Evolutionary conservation across 2,329 filamentous ascomycete genomes (phyloP), one percentile per base, ranked within the genome.

Genomic region (Hypoxylon sp.): DNA sequence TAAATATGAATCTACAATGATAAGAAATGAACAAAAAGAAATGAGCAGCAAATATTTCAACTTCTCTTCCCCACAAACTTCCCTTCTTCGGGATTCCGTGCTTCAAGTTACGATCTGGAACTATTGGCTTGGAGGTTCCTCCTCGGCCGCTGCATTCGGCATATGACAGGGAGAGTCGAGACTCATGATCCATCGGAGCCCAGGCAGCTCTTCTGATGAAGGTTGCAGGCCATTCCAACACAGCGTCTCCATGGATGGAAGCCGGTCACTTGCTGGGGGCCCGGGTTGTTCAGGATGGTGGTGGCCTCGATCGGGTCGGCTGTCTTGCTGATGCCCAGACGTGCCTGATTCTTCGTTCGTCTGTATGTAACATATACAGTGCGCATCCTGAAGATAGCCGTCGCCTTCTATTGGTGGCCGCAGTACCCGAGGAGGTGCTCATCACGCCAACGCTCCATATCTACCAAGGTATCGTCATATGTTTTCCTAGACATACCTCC

Each of bases 241-340:
- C 21, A 48, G 41, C 8, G 58, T 23, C 23, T 65, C 11, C 55
- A 46, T 7, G 64, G 65, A 13, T 66, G 54, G 20, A 70, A 9
- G 4, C 68, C 68, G 3, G 68, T 70, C 10, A 66, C 67, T 37
- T 67, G 60, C 10, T 60, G 66, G 8, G 68, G 42, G 7, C 66
- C 54, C 4, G 64, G 59, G 40, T 64, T 47, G 21, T 20, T 57
- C 20, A 67, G 46, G 46, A 67, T 62, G 4, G 57, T 21, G 3
- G 47, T 50, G 8, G 58, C 55, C 26, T 62, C 60, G 15, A 63
- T 55, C n/a, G 57, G n/a, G 48, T 21, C 38, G 59, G 3, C 33
- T 47, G 26, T 9, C 2, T 10, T 40, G 40, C 8, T 49, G 11
- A 11, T 37, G 48, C 9, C 17, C 41, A 1, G 51, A 27, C 10